A percentile compares a stretch with the other conserved stretches of the same genome.
Conservation (phyloP, 2,329 filamentous ascomycete genomes). For the Coniochaeta prunicola region DNA sequence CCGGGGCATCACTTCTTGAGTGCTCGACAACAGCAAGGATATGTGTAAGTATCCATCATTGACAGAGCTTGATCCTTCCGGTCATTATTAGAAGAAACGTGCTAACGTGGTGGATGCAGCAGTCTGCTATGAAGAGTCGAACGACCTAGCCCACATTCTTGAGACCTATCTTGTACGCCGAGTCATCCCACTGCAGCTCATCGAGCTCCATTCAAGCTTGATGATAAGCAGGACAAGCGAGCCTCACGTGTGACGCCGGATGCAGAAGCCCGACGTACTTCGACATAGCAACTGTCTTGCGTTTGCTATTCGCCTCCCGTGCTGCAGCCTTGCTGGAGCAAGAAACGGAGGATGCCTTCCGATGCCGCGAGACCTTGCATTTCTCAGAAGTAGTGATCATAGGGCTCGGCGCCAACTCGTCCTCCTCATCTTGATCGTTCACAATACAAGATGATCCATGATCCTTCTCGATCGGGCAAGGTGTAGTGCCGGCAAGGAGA, state of each 20-base stretch:
- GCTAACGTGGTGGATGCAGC: not conserved
- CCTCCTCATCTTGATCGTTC: constrained; percentile 12
- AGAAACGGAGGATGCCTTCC: not conserved
- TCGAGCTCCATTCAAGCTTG: constrained; percentile 19
- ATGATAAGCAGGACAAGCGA: not conserved
- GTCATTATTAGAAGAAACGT: not conserved
- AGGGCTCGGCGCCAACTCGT: constrained; percentile 22
- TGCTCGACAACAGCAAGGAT: too few relatives aligned
- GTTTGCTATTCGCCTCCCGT: not conserved
- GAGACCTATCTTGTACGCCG: constrained; percentile 5
- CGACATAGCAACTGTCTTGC: not conserved
- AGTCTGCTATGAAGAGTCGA: not conserved
- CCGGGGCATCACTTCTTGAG: not conserved
- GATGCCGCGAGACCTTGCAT: not conserved
- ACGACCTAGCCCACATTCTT: not conserved
- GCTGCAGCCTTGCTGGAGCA: not conserved
- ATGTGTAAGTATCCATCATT: not conserved
- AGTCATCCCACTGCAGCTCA: constrained; percentile 23
- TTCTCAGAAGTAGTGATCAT: constrained; percentile 9
- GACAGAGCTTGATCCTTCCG: not conserved
- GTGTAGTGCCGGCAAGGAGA: not conserved
- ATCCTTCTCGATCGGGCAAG: not conserved
- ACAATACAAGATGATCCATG: not conserved
- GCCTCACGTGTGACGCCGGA: not conserved
- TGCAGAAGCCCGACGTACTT: not conserved